Conservation (phyloP, 805 yeast species). For the Candida coquimbonensis region DNA sequence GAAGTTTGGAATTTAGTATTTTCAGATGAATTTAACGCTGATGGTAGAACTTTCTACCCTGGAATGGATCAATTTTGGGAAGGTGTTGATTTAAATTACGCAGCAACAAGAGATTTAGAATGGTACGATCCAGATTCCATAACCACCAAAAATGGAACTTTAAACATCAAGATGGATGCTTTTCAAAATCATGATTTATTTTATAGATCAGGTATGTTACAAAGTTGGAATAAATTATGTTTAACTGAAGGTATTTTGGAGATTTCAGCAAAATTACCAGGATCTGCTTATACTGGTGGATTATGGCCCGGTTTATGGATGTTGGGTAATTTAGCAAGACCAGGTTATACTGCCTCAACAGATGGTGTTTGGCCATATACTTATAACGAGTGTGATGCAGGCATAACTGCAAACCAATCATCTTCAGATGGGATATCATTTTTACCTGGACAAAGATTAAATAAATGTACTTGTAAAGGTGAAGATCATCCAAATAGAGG, state of each 20-base stretch:
- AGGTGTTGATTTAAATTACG: conserved; percentile 38
- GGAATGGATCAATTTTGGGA: conserved; percentile 44
- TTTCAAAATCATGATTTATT: conserved; percentile 35
- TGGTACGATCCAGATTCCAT: conserved; percentile 48
- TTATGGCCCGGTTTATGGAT: conserved; percentile 48
- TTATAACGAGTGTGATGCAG: conserved; percentile 42
- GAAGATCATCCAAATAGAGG: conserved; percentile 42
- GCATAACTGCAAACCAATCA: conserved; percentile 43
- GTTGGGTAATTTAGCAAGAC: conserved; percentile 42
- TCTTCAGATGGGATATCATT: conserved; percentile 40
- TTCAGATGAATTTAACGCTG: conserved; percentile 42
- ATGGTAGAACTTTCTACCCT: conserved; percentile 40
- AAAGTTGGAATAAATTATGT: conserved; percentile 41
- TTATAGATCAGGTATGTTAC: conserved; percentile 43
- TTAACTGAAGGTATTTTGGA: conserved; percentile 35
- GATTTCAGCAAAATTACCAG: conserved; percentile 36
- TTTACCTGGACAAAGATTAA: conserved; percentile 39
- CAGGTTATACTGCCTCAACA: conserved; percentile 40
- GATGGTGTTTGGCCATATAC: conserved; percentile 49
- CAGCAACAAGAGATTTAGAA: conserved; percentile 42
- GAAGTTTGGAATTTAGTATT: conserved; percentile 36
- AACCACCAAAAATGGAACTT: conserved; percentile 34
- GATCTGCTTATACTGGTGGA: conserved; percentile 35
- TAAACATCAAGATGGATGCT: conserved; percentile 34
- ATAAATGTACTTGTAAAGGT: conserved; percentile 37